Evolutionary conservation across 2,329 filamentous ascomycete genomes (phyloP), one percentile per base, ranked within the genome.

Genomic region (Cladophialophora chaetospira): DNA sequence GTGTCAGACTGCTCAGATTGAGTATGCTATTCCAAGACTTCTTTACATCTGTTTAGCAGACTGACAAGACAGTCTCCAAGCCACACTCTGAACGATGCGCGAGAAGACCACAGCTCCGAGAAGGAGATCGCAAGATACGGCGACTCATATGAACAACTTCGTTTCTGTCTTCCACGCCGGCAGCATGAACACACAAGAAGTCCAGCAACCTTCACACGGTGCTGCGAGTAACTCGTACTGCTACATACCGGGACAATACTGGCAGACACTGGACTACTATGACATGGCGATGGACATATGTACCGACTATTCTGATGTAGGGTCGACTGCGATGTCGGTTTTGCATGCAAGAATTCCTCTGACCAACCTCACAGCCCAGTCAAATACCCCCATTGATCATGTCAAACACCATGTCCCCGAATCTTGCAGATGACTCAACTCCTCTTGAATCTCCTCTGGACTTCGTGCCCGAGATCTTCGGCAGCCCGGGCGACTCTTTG

Each of bases 211-310:
- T 45, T 26, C 42, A 3, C 47, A 31, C 21, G 35, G 43, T 11
- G 28, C 48, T 10, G 36, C 25, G 11, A 44, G n/a, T 19, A 53
- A 25, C 36, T 19, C 48, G 2, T 56, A 60, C 44, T 49, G 28
- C 31, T 56, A 60, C 42, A 47, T 47, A 33, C 51, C 56, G 6
- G 38, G 53, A 1, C 57, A 55, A 8, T 53, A 56, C 53, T 60
- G 52, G 57, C 47, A 56, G 42, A 42, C 52, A 28, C 15, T 60
- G 29, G 57, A 50, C 36, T 55, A 53, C 48, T 55, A 55, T 38
- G 53, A 49, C 26, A 53, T 60, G 52, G 33, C 43, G 21, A 45
- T 53, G 47, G 53, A 56, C 17, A 48, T 55, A 11, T 51, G 43
- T 33, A 43, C 47, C 28, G 53, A 52, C 23, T 21, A 45, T n/a